Percentiles rank a stretch among this genome's conserved stretches.
These are phyloP conservation scores for Fusarium mexicanum DNA, from an alignment of 2,329 filamentous ascomycete genomes.

Conservation along the genomic window DNA sequence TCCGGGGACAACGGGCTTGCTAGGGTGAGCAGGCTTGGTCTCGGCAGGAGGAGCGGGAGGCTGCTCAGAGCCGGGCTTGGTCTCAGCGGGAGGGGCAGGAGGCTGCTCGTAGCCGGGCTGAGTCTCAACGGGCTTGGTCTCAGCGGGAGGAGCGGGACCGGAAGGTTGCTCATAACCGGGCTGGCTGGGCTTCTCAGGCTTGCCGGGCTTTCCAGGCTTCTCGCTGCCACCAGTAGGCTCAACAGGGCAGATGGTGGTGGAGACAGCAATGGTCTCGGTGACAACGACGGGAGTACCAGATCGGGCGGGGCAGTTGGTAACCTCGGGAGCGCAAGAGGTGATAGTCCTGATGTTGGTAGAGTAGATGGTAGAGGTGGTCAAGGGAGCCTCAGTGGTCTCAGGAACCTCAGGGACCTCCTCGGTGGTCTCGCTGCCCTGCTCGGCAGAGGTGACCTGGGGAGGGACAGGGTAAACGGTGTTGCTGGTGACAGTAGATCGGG, in stretches of 20 bases:
- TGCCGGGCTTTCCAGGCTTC: slow-evolving; percentile 23
- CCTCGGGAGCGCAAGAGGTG: slow-evolving; percentile 67
- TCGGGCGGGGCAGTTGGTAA: slow-evolving; percentile 68
- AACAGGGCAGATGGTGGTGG: slow-evolving; percentile 54
- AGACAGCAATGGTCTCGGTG: slow-evolving; percentile 51
- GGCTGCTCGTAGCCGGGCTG: neutral
- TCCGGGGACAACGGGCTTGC: slow-evolving; percentile 15
- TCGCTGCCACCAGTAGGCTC: slow-evolving; percentile 41
- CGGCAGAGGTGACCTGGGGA: slow-evolving; percentile 22
- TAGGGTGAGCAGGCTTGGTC: slow-evolving; percentile 11
- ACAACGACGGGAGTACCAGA: slow-evolving; percentile 46
- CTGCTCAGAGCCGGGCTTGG: slow-evolving; percentile 1
- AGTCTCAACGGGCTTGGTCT: slow-evolving; percentile 16
- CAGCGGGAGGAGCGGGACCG: neutral
- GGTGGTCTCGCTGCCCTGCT: slow-evolving; percentile 50
- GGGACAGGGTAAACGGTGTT: slow-evolving; percentile 31
- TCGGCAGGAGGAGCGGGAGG: slow-evolving; percentile 1
- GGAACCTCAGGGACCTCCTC: slow-evolving; percentile 39
- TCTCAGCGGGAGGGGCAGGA: slow-evolving; percentile 3
- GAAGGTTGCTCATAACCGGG: neutral
- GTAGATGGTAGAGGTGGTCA: slow-evolving; percentile 66
- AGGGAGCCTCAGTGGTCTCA: slow-evolving; percentile 50
- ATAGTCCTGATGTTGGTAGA: slow-evolving; percentile 68
- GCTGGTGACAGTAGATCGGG: slow-evolving; percentile 36
- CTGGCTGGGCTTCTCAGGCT: neutral